A percentile compares a stretch with the other conserved stretches of the same genome.
These are phyloP conservation scores for Ophiostoma populinum DNA, from an alignment of 2,329 filamentous ascomycete genomes.

Conservation along the genomic window DNA sequence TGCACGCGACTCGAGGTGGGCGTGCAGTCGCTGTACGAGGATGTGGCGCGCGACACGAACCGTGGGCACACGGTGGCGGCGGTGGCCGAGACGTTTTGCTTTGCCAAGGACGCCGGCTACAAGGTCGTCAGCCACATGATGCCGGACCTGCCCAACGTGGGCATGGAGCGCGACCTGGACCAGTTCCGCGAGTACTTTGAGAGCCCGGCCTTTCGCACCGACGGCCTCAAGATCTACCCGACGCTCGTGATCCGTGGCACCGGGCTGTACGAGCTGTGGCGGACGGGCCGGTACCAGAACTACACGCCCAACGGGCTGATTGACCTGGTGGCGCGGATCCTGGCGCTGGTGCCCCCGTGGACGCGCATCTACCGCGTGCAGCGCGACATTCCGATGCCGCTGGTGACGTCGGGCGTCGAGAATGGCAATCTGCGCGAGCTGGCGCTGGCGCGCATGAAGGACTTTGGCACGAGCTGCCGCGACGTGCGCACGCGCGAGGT, in stretches of 20 bases:
- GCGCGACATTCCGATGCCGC: constrained; percentile 97
- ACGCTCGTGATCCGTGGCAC: constrained; percentile 94
- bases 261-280: constrained; percentile 91
- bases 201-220: constrained; percentile 86
- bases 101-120: constrained; percentile 96
- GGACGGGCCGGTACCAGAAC: constrained; percentile 93
- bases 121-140: constrained; percentile 99
- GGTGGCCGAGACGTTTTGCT: constrained; percentile 88
- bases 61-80: constrained; percentile 89
- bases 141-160: constrained; percentile 94
- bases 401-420: constrained; percentile 96
- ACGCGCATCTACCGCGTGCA: constrained; percentile 97
- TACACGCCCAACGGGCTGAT: constrained; percentile 96
- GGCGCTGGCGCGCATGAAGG: constrained; percentile 93
- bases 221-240: constrained; percentile 95
- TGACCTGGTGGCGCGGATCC: constrained; percentile 87
- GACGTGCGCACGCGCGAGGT: constrained; percentile 94
- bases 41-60: constrained; percentile 96
- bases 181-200: constrained; percentile 98
- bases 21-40: constrained; percentile 92
- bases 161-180: constrained; percentile 92
- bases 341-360: constrained; percentile 91
- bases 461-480: constrained; percentile 92
- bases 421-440: constrained; percentile 93
- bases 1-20: constrained; percentile 90